phyloP scores from a whole-genome alignment of 2,329 filamentous ascomycete species.

The Cladosporium sp. region DNA sequence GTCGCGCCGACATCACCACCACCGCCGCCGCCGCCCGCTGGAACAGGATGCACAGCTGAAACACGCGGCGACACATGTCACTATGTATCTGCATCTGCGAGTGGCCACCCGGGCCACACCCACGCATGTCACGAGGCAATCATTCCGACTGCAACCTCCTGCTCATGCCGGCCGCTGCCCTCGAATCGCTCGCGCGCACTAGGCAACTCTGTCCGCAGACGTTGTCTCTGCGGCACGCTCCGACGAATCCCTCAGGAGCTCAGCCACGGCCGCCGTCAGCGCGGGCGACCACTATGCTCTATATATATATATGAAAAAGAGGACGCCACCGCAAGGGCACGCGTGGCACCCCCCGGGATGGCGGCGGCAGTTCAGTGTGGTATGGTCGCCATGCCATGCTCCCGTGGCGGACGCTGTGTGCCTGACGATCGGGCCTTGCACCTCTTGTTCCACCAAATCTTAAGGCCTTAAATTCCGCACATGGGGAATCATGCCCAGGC shows the following conservation, averaged over 20 bases:
- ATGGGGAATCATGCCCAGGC: neutral
- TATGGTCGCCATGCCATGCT: neutral
- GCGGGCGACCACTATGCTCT: neutral
- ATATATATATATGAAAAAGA: neutral
- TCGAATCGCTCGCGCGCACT: neutral
- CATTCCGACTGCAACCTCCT: too few species aligned
- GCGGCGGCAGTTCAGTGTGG: neutral
- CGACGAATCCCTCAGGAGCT: neutral
- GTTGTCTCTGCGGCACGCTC: neutral
- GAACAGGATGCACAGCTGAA: neutral
- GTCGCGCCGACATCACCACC: neutral
- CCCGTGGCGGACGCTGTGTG: constrained; percentile 1
- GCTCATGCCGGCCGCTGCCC: too few species aligned
- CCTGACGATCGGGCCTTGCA: neutral
- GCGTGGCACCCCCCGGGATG: constrained; percentile 4
- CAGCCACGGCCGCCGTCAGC: neutral
- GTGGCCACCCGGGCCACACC: neutral
- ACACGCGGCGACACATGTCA: constrained; percentile 1
- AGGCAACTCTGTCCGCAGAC: neutral
- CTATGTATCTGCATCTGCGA: neutral
- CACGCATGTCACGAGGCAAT: neutral
- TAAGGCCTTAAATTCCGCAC: neutral
- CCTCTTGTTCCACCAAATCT: neutral
- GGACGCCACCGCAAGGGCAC: neutral
- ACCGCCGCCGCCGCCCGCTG: neutral